phyloP scores from a whole-genome alignment of 148 eudicot species.

The Silene conica region DNA sequence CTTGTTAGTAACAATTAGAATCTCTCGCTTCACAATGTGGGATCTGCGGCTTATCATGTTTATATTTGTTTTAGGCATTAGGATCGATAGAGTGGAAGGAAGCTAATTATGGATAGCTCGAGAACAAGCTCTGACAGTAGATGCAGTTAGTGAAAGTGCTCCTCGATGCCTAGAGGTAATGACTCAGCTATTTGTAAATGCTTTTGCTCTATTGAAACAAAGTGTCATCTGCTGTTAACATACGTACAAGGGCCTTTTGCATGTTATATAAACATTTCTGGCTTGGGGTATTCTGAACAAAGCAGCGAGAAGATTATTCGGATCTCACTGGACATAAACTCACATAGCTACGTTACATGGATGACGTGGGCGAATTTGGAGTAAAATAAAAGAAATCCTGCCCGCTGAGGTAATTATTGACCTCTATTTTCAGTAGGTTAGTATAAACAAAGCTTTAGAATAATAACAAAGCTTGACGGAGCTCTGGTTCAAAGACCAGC shows the following conservation, averaged over 20 bases:
- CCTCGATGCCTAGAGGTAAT: constrained; percentile 91
- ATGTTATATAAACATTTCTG: constrained; percentile 28
- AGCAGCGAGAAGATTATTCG: constrained; percentile 85
- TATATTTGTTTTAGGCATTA: constrained; percentile 62
- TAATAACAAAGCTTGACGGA: constrained; percentile 38
- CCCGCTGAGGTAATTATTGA: constrained; percentile 94
- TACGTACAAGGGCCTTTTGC: not conserved
- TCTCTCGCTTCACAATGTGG: not conserved
- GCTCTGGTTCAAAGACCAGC: constrained; percentile 44
- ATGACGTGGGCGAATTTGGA: constrained; percentile 97
- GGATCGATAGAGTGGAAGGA: constrained; percentile 99
- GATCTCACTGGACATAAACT: constrained; percentile 86
- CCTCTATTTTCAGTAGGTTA: constrained; percentile 93
- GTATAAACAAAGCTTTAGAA: not conserved
- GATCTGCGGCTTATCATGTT: too few relatives aligned
- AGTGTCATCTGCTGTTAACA: too few relatives aligned
- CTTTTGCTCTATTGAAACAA: too few relatives aligned
- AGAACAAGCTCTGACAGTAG: constrained; percentile 63
- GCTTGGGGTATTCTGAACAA: constrained; percentile 99
- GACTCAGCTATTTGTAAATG: too few relatives aligned
- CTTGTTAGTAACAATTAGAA: not conserved
- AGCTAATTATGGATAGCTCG: constrained; percentile 76
- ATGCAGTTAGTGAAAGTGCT: constrained; percentile 75
- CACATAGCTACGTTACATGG: constrained; percentile 96
- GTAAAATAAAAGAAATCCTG: constrained; percentile 82